Base-by-base conservation (phyloP, 192 early-diverging fungal genomes). In the Rhizoclosmatium globosum region DNA sequence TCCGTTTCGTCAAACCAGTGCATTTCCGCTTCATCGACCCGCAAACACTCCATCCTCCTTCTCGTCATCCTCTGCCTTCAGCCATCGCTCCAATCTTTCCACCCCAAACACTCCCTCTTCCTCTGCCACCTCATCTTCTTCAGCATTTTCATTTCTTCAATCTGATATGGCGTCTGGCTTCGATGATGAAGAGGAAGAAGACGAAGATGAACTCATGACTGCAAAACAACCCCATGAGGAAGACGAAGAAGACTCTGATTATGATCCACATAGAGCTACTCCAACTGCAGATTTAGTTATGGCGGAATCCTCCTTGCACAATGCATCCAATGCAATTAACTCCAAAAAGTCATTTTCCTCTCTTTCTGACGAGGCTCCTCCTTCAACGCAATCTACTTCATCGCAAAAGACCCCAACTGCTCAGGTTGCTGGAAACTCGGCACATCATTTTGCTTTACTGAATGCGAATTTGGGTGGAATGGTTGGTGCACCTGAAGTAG, bases 391-490 rank as follows among this genome's bases (percentile, higher is more conserved):
- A 53, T 13, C 6, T 53, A 53, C 50, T 13, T 13, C 6, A 7
- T 13, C 6, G 9, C 50, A 53, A 53, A 53, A 53, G 50, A 53
- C 50, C 6, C 50, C 50, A 7, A 53, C 50, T 53, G 60, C 38
- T 62, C 60, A 62, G 7, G 4, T 21, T 7, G 19, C 38, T 7
- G 60, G 38, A 19, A 7, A 21, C 6, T 31, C 31, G 31, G 60
- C 60, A 39, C 21, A 39, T 62, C 21, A 31, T 62, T 19, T 31
- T 4, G 60, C 60, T 62, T 23, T 62, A 0, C 7, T 62, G 7
- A 62, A 62, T 19, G 60, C 60, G 6, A 17, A 42, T 38, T 45
- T 56, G 15, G 50, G 69, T 23, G 69, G 69, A 56, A 56, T 71
- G 69, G 41, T 48, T 56, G 69, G 69, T 2, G 43, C 43, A 44